These are phyloP conservation scores for Helianthus annuus DNA, from an alignment of 129 eudicot genomes.

Conservation along the genomic window DNA sequence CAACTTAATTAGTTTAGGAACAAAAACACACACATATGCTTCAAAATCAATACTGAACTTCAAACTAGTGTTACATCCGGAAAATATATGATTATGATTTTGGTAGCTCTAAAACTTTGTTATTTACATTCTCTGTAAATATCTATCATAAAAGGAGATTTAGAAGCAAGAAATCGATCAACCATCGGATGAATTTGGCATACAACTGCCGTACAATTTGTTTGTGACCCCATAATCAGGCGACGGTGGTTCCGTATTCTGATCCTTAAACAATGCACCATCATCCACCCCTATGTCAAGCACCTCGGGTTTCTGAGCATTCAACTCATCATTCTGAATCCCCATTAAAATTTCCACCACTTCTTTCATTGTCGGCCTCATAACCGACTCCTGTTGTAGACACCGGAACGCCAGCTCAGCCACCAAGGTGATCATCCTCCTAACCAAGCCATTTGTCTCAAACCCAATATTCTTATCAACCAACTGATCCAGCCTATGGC, in stretches of 20 bases:
- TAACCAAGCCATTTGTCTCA: slow-evolving; percentile 41
- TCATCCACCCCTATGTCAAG: slow-evolving; percentile 67
- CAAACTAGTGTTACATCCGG: slow-evolving; percentile 1
- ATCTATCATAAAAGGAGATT: neutral
- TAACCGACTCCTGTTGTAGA: slow-evolving; percentile 71
- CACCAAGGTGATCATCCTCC: slow-evolving; percentile 66
- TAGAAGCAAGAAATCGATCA: slow-evolving; percentile 11
- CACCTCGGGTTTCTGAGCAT: slow-evolving; percentile 55
- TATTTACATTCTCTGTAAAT: slow-evolving; percentile 39
- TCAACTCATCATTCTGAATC: slow-evolving; percentile 47
- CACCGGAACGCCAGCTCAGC: slow-evolving; percentile 85
- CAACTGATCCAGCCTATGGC: slow-evolving; percentile 57
- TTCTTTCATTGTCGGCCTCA: slow-evolving; percentile 91
- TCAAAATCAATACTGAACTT: neutral
- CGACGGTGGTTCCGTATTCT: slow-evolving; percentile 45
- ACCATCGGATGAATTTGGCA: slow-evolving; percentile 40
- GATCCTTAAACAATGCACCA: slow-evolving; percentile 42
- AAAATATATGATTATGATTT: slow-evolving; percentile 14
- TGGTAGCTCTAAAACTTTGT: slow-evolving; percentile 17
- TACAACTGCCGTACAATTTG: slow-evolving; percentile 42
- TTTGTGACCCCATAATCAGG: slow-evolving; percentile 55
- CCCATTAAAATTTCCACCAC: slow-evolving; percentile 57
- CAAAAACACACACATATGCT: neutral
- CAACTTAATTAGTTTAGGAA: too few species aligned
- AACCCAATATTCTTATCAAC: slow-evolving; percentile 65